phyloP scores from a whole-genome alignment of 2,329 filamentous ascomycete genomes.

The Talaromyces sp. region DNA sequence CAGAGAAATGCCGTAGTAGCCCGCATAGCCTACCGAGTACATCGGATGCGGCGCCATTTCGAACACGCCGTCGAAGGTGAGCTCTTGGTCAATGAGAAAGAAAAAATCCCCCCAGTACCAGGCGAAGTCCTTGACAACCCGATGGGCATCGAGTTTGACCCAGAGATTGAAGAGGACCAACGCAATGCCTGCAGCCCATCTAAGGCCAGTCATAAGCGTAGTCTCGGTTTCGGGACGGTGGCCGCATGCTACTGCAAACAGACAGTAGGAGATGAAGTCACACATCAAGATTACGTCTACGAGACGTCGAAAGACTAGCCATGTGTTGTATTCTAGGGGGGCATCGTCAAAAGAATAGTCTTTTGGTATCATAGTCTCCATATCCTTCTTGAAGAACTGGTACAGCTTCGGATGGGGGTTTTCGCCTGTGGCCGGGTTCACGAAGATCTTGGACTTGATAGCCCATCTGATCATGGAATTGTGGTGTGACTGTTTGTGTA shows the following conservation, averaged over 20 bases:
- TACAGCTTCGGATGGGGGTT: constrained; percentile 82
- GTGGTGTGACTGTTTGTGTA: constrained; percentile 86
- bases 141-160: constrained; percentile 96
- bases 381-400: constrained; percentile 76
- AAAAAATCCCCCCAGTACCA: constrained; percentile 99
- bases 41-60: constrained; percentile 98
- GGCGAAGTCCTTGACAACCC: constrained; percentile 97
- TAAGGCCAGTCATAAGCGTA: constrained; percentile 61
- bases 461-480: constrained; percentile 84
- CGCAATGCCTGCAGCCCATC: constrained; percentile 73
- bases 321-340: constrained; percentile 97
- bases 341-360: constrained; percentile 93
- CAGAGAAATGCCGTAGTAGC: constrained; percentile 96
- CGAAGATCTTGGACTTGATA: constrained; percentile 78
- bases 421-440: constrained; percentile 71
- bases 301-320: constrained; percentile 90
- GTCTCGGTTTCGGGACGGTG: constrained; percentile 70
- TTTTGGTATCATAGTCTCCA: constrained; percentile 89
- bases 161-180: constrained; percentile 93
- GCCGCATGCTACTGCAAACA: constrained; percentile 88
- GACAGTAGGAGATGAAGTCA: constrained; percentile 94
- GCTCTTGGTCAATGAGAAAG: constrained; percentile 93
- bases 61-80: constrained; percentile 98
- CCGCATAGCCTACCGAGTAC: constrained; percentile 97
- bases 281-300: constrained; percentile 98